Conservation (phyloP, 2,329 filamentous ascomycete species). For the Epichloe uncinata region DNA sequence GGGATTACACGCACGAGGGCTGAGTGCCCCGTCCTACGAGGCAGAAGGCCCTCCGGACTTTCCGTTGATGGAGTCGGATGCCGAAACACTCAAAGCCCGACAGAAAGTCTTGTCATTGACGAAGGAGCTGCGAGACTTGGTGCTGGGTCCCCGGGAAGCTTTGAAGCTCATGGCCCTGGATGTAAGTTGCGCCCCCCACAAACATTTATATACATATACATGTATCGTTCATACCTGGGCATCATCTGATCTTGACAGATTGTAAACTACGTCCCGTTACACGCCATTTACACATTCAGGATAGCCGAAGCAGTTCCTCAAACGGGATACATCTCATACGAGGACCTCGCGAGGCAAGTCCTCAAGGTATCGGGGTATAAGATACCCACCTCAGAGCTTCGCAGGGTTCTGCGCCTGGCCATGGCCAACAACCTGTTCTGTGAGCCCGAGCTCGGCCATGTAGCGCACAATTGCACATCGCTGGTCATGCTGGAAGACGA, state of each 20-base stretch:
- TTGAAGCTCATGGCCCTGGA: conserved; percentile 16
- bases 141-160: conserved; percentile 10
- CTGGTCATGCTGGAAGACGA: conserved; percentile 17
- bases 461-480: conserved; percentile 26
- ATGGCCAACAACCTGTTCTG: conserved; percentile 26
- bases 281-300: conserved; percentile 19
- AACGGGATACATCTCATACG: conserved; percentile 15
- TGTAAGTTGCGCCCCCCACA: conserved; percentile 8
- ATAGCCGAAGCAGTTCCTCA: conserved; percentile 18
- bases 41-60: conserved; percentile 10
- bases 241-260: conserved; percentile 6
- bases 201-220: no score
- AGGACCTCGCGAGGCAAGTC: conserved; percentile 12
- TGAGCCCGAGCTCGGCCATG: conserved; percentile 22
- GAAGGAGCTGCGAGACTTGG: conserved; percentile 11
- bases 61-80: conserved; percentile 4
- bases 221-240: no score
- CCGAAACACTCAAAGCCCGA: conserved; percentile 7
- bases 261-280: conserved; percentile 16
- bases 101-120: conserved; percentile 11
- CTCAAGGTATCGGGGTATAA: conserved; percentile 23
- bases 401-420: conserved; percentile 25
- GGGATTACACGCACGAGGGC: conserved; percentile 7
- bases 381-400: conserved; percentile 17
- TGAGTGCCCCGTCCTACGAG: conserved; percentile 11